Evolutionary conservation across 1,139 yeast genomes (phyloP).

Genomic region (Komagataea norvegica): DNA sequence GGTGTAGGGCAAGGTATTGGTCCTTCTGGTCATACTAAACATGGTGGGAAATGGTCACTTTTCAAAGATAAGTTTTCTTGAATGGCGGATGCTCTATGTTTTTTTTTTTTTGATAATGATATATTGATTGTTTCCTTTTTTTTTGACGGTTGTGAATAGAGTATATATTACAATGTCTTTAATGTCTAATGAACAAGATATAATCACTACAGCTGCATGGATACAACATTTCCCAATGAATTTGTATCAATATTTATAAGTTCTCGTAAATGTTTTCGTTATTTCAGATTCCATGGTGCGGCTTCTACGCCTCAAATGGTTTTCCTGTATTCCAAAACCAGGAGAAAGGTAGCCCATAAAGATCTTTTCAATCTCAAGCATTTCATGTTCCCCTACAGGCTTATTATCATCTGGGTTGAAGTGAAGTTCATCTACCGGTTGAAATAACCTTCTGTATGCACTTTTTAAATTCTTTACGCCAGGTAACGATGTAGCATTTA

Average conservation of each 20-base stretch:
- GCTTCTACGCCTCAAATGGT: not conserved
- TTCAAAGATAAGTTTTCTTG: slow-evolving; percentile 5
- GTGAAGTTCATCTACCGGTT: not conserved
- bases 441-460: slow-evolving; percentile 5
- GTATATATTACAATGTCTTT: too few species aligned
- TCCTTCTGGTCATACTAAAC: not conserved
- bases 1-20: slow-evolving; percentile 4
- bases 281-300: too few species aligned
- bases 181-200: too few species aligned
- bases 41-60: slow-evolving; percentile 6
- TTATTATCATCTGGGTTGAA: not conserved
- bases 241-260: too few species aligned
- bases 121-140: too few species aligned
- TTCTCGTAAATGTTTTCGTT: too few species aligned
- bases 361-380: slow-evolving; percentile 7
- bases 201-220: too few species aligned
- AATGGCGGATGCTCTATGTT: not conserved
- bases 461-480: slow-evolving; percentile 1
- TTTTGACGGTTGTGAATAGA: too few species aligned
- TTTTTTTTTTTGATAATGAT: not conserved
- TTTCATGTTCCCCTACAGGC: slow-evolving; percentile 1
- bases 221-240: too few species aligned
- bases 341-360: slow-evolving; percentile 8
- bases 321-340: slow-evolving; percentile 12
- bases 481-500: not conserved